Evolutionary conservation across 257 asterid genomes (phyloP).

Genomic region (Fraxinus cuspidata): DNA sequence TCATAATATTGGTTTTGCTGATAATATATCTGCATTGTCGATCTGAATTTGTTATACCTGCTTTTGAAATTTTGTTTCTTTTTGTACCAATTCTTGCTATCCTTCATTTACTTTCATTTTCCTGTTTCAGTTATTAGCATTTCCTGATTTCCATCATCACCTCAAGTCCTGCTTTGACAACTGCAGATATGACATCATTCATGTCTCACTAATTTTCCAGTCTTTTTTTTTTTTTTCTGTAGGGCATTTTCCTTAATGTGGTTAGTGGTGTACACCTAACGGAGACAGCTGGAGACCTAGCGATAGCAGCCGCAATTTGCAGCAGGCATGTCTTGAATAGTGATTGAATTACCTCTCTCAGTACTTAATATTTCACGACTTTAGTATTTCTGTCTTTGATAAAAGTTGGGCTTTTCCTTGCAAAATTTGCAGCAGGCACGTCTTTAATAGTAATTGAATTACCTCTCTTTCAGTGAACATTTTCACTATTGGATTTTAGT

Average conservation of each 20-base stretch:
- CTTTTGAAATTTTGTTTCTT: background rate
- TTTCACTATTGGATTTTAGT: background rate
- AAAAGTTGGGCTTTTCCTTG: background rate
- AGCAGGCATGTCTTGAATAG: conserved; percentile 66
- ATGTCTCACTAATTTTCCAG: conserved; percentile 23
- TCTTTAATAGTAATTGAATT: conserved; percentile 11
- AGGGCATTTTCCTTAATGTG: conserved; percentile 83
- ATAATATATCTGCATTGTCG: background rate
- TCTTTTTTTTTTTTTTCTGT: conserved; percentile 28
- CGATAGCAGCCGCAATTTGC: conserved; percentile 95
- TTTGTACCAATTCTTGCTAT: background rate
- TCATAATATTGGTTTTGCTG: background rate
- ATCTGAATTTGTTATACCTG: background rate
- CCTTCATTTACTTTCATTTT: background rate
- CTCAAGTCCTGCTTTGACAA: conserved; percentile 3
- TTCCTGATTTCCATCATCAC: conserved; percentile 6
- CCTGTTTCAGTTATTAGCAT: background rate
- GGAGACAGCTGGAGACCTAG: conserved; percentile 95
- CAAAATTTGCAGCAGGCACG: conserved; percentile 86
- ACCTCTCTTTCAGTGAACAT: conserved; percentile 10
- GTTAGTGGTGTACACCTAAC: conserved; percentile 64
- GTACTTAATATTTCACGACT: conserved; percentile 18
- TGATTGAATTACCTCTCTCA: conserved; percentile 3
- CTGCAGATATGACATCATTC: conserved; percentile 3
- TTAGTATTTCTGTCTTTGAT: background rate